phyloP scores from a whole-genome alignment of 495 filamentous ascomycete species.

The Lasiosphaeriaceae sp. region DNA sequence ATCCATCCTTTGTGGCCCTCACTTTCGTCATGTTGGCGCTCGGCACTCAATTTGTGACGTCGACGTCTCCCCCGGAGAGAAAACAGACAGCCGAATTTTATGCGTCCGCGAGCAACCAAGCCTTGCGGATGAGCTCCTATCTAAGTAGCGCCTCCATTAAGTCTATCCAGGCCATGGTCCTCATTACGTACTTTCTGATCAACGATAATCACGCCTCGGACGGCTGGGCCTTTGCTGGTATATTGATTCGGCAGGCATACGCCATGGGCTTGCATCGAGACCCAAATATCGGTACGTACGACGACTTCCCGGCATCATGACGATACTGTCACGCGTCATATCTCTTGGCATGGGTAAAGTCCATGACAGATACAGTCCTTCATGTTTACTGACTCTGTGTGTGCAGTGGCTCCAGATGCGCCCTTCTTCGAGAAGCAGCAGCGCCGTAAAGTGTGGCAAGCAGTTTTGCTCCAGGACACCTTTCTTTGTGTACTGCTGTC shows the following conservation, averaged over 20 bases:
- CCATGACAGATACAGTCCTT: neutral
- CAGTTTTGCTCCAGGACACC: slow-evolving; percentile 70
- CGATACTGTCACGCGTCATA: too few relatives aligned
- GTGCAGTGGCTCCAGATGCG: slow-evolving; percentile 51
- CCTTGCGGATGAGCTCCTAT: slow-evolving; percentile 63
- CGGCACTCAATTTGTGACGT: slow-evolving; percentile 66
- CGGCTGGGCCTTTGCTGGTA: slow-evolving; percentile 70
- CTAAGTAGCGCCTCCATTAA: slow-evolving; percentile 60
- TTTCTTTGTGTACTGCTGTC: slow-evolving; percentile 73
- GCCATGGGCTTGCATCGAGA: slow-evolving; percentile 73
- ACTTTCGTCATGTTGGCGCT: slow-evolving; percentile 67
- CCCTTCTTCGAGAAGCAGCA: slow-evolving; percentile 63
- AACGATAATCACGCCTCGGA: slow-evolving; percentile 75
- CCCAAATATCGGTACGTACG: slow-evolving; percentile 60
- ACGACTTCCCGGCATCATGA: too few relatives aligned
- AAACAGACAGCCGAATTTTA: slow-evolving; percentile 74
- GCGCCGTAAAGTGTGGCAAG: slow-evolving; percentile 70
- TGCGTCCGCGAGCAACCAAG: slow-evolving; percentile 67
- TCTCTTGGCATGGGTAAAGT: too few relatives aligned
- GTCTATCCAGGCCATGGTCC: slow-evolving; percentile 70
- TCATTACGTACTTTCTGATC: slow-evolving; percentile 72
- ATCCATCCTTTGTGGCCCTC: slow-evolving; percentile 60
- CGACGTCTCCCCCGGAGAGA: slow-evolving; percentile 50
- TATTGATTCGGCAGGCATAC: slow-evolving; percentile 66
- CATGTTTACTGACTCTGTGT: neutral